Conservation (phyloP, 2,329 filamentous ascomycete genomes). For the Aureobasidium sp. region DNA sequence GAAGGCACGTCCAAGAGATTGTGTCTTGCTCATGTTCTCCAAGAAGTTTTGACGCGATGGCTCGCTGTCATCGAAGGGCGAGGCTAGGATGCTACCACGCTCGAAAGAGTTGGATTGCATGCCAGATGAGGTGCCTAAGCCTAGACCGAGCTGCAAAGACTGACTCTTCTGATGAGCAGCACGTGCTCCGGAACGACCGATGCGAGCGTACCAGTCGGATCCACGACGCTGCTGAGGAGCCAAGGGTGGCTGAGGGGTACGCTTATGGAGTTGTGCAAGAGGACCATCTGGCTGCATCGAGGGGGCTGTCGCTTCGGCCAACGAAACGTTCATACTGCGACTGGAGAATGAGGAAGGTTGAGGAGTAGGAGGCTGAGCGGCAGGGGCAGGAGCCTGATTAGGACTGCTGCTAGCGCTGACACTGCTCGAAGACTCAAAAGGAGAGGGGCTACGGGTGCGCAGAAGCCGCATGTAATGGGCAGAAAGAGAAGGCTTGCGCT, state of each 20-base stretch:
- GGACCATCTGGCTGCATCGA: conserved; percentile 47
- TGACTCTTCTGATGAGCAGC: conserved; percentile 46
- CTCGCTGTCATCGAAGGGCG: conserved; percentile 35
- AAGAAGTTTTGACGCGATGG: conserved; percentile 26
- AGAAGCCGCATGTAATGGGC: conserved; percentile 59
- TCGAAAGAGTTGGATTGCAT: conserved; percentile 15
- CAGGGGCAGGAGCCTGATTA: not conserved
- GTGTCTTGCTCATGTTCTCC: conserved; percentile 29
- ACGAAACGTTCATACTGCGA: conserved; percentile 44
- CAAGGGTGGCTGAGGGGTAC: conserved; percentile 32
- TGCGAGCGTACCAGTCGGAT: conserved; percentile 36
- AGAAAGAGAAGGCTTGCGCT: conserved; percentile 54
- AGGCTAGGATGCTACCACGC: conserved; percentile 30
- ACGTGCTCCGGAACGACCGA: conserved; percentile 40
- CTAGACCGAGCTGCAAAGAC: conserved; percentile 42
- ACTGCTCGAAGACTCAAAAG: conserved; percentile 38
- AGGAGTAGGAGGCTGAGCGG: not conserved
- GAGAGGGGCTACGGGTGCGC: conserved; percentile 54
- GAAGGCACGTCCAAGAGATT: conserved; percentile 27
- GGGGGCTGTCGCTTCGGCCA: conserved; percentile 45
- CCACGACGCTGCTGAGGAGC: conserved; percentile 24
- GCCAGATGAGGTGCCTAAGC: conserved; percentile 27
- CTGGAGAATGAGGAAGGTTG: conserved; percentile 37
- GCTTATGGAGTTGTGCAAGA: conserved; percentile 35
- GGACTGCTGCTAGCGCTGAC: conserved; percentile 19